Conservation (phyloP, 345 rosid species). For the Corymbia maculata region DNA sequence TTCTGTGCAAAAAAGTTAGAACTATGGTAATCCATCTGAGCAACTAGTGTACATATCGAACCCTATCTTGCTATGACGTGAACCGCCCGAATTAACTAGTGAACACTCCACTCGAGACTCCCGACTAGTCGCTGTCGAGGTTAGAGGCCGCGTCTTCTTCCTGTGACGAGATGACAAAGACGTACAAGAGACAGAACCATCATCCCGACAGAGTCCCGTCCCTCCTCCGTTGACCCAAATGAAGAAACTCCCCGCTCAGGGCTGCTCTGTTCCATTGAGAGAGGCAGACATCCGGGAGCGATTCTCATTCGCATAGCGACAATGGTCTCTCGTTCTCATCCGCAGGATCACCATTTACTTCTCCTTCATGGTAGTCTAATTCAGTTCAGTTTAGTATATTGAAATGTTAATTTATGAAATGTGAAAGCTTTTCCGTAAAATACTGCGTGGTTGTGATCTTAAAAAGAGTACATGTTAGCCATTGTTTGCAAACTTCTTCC, state of each 20-base stretch:
- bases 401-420: no score
- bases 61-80: slow-evolving; percentile 45
- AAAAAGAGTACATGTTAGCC: no score
- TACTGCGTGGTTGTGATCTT: no score
- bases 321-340: slow-evolving; percentile 51
- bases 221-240: slow-evolving; percentile 74
- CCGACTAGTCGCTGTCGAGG: slow-evolving; percentile 54
- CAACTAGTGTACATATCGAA: slow-evolving; percentile 57
- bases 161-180: slow-evolving; percentile 13
- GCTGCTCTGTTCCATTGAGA: slow-evolving; percentile 58
- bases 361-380: slow-evolving; percentile 64
- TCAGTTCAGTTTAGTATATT: neutral
- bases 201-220: neutral
- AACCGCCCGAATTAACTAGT: slow-evolving; percentile 2
- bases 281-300: slow-evolving; percentile 46
- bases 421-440: no score
- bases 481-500: no score
- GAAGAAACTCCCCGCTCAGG: slow-evolving; percentile 71
- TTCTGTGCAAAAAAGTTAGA: neutral
- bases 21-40: slow-evolving; percentile 6
- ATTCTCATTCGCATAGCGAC: slow-evolving; percentile 25
- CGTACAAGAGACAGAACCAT: neutral
- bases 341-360: slow-evolving; percentile 55
- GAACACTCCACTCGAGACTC: slow-evolving; percentile 65
- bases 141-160: slow-evolving; percentile 32